Conservation (phyloP, 2,329 filamentous ascomycete species). For the Pseudocercospora eumusae region DNA sequence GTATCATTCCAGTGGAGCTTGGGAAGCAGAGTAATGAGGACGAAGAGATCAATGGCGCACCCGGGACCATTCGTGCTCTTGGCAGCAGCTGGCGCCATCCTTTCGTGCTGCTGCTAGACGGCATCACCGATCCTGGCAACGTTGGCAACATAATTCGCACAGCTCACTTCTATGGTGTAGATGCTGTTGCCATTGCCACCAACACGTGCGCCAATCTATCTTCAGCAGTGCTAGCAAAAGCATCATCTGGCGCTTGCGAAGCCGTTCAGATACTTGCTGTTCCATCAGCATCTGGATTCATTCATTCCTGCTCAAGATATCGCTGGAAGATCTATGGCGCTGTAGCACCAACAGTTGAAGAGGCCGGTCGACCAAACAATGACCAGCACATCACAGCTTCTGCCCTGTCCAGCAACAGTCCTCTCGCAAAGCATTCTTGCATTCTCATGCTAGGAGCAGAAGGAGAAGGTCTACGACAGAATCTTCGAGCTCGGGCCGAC, state of each 20-base stretch:
- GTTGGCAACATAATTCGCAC: conserved; percentile 85
- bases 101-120: conserved; percentile 71
- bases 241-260: conserved; percentile 85
- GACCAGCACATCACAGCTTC: conserved; percentile 23
- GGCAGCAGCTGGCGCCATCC: conserved; percentile 59
- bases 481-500: conserved; percentile 67
- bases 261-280: conserved; percentile 72
- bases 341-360: conserved; percentile 47
- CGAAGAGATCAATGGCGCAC: conserved; percentile 67
- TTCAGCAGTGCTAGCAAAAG: conserved; percentile 78
- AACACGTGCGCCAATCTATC: conserved; percentile 72
- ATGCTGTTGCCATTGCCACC: conserved; percentile 75
- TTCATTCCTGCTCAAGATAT: conserved; percentile 64
- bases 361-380: background rate
- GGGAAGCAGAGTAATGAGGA: conserved; percentile 71
- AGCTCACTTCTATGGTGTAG: conserved; percentile 85
- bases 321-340: conserved; percentile 87
- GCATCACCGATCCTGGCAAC: conserved; percentile 80
- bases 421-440: conserved; percentile 58
- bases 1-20: conserved; percentile 61
- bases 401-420: conserved; percentile 27
- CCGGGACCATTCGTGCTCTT: conserved; percentile 53
- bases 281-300: conserved; percentile 66
- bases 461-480: conserved; percentile 68
- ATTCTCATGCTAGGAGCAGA: conserved; percentile 84